These are phyloP conservation scores for Aspergillus terreus DNA, from an alignment of 2,329 filamentous ascomycete genomes.

Conservation along the genomic window DNA sequence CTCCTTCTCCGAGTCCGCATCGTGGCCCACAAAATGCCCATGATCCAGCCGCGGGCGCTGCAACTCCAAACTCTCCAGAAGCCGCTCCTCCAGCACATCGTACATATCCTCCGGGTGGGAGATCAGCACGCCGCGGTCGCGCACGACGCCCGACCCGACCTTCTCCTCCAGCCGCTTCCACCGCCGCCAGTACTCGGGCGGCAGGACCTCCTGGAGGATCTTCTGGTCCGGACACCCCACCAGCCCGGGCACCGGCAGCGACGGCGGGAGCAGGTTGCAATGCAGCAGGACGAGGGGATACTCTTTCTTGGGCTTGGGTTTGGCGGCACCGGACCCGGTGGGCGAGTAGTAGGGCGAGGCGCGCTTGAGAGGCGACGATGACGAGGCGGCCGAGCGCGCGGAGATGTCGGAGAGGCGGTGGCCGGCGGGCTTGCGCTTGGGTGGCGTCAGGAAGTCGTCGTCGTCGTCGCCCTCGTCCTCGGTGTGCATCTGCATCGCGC, in stretches of 20 bases:
- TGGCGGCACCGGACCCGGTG: constrained; percentile 21
- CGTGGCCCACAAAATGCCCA: constrained; percentile 52
- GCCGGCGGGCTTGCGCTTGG: constrained; percentile 24
- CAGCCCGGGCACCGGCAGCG: constrained; percentile 45
- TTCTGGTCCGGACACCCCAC: constrained; percentile 33
- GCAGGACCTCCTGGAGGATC: constrained; percentile 49
- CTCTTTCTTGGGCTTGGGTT: constrained; percentile 41
- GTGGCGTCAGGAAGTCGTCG: constrained; percentile 35
- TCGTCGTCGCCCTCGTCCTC: constrained; percentile 38
- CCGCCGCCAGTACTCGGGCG: constrained; percentile 40
- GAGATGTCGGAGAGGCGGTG: constrained; percentile 27
- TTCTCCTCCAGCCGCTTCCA: constrained; percentile 55
- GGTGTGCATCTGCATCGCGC: constrained; percentile 43
- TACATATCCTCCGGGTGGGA: constrained; percentile 61
- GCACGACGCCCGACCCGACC: constrained; percentile 50
- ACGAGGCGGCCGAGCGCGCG: constrained; percentile 30
- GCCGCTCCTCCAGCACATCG: constrained; percentile 58
- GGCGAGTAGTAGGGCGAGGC: constrained; percentile 33
- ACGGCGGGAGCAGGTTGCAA: constrained; percentile 55
- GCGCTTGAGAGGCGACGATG: constrained; percentile 29
- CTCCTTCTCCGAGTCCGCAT: constrained; percentile 21
- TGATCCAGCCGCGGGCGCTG: constrained; percentile 53
- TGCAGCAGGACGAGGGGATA: constrained; percentile 60
- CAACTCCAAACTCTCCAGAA: constrained; percentile 59
- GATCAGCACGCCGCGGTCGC: constrained; percentile 58